Percentiles rank a stretch among this genome's conserved stretches.
These are phyloP conservation scores for Sporothrix brunneoviolacea DNA, from an alignment of 2,329 filamentous ascomycete genomes.

Conservation along the genomic window DNA sequence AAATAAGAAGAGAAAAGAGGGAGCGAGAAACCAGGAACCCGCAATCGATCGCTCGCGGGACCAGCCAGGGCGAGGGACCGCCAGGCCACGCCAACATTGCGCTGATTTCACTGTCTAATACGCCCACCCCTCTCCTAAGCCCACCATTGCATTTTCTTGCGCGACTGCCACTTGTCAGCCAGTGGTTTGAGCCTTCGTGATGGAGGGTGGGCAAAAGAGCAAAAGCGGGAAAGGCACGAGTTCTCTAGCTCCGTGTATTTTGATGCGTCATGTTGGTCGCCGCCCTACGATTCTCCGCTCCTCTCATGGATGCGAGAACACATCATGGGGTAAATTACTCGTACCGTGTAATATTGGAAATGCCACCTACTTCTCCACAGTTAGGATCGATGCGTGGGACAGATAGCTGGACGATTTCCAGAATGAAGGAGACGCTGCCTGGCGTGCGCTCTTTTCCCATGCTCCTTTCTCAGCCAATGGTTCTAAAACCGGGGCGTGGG, in stretches of 20 bases:
- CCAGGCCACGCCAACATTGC: neutral
- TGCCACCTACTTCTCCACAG: too few species aligned
- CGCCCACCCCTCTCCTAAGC: too few species aligned
- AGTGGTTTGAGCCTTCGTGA: slow-evolving; percentile 21
- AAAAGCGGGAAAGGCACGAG: too few species aligned
- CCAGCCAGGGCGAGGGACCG: neutral
- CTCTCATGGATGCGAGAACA: too few species aligned
- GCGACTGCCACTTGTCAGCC: slow-evolving; percentile 28
- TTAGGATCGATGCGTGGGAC: too few species aligned
- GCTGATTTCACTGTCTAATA: neutral
- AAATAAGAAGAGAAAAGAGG: slow-evolving; percentile 1
- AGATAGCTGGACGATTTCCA: too few species aligned
- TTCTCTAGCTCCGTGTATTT: too few species aligned
- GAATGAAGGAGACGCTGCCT: too few species aligned
- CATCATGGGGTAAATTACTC: too few species aligned
- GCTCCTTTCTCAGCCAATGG: neutral
- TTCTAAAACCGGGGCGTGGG: neutral
- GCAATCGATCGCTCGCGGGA: slow-evolving; percentile 12
- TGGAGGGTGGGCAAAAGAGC: neutral
- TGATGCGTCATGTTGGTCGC: neutral
- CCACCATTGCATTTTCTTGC: too few species aligned
- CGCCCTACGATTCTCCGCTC: neutral
- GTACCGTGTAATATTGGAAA: too few species aligned
- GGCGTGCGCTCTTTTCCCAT: too few species aligned
- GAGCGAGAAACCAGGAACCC: slow-evolving; percentile 15